Evolutionary conservation across 1,139 yeast species (phyloP).

Genomic region (Hemisphaericaspora xylofermentans): DNA sequence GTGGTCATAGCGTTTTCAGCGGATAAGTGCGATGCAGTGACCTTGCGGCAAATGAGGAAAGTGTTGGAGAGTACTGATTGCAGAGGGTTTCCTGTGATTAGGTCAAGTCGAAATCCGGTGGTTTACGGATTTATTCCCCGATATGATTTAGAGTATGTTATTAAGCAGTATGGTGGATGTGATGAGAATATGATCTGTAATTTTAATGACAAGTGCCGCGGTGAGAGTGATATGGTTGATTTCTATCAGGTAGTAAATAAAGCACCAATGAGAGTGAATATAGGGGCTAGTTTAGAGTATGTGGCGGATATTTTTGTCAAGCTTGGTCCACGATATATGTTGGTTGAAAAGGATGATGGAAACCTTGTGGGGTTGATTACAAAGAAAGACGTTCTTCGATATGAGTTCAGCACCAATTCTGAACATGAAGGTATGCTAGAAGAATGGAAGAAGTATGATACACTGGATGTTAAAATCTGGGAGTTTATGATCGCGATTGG

Average conservation of each 20-base stretch:
- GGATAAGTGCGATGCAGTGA: conserved; percentile 27
- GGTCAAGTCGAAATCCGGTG: conserved; percentile 30
- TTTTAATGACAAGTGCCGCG: conserved; percentile 15
- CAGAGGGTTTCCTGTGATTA: conserved; percentile 58
- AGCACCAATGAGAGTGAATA: conserved; percentile 64
- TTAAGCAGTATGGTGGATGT: conserved; percentile 18
- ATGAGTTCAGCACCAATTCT: conserved; percentile 38
- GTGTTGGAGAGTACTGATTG: conserved; percentile 40
- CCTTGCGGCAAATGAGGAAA: conserved; percentile 34
- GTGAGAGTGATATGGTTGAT: conserved; percentile 22
- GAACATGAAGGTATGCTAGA: conserved; percentile 12
- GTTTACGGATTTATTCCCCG: conserved; percentile 39
- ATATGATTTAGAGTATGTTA: conserved; percentile 28
- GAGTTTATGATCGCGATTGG: conserved; percentile 26
- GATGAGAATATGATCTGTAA: conserved; percentile 21
- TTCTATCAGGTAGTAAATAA: conserved; percentile 49
- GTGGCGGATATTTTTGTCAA: conserved; percentile 71
- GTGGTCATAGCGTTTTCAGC: conserved; percentile 52
- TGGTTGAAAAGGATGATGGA: conserved; percentile 57
- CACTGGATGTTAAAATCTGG: conserved; percentile 41
- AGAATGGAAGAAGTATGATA: conserved; percentile 15
- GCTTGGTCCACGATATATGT: conserved; percentile 75
- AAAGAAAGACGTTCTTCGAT: conserved; percentile 65
- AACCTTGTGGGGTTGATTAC: conserved; percentile 59
- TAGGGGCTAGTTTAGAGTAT: conserved; percentile 57